Evolutionary conservation across 805 yeast genomes (phyloP).

Genomic region (Pichia pseudocactophila): DNA sequence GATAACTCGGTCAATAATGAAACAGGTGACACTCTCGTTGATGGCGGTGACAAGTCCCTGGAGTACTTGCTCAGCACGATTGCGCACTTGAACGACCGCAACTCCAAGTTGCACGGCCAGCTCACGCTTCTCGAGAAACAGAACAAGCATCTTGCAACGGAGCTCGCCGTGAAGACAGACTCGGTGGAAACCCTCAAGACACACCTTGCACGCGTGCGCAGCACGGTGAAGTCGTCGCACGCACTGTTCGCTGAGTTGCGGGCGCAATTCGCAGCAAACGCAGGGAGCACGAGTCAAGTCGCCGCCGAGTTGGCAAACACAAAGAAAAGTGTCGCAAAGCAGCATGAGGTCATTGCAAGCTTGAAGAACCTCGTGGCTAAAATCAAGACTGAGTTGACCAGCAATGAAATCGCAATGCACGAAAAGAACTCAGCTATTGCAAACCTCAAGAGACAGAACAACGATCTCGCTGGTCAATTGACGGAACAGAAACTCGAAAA

Average conservation of each 20-base stretch:
- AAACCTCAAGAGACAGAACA: slow-evolving; percentile 28
- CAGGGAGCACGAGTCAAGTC: slow-evolving; percentile 2
- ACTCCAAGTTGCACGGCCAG: slow-evolving; percentile 8
- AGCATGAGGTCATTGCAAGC: slow-evolving; percentile 8
- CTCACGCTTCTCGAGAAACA: slow-evolving; percentile 7
- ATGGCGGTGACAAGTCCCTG: slow-evolving; percentile 11
- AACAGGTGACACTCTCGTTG: neutral
- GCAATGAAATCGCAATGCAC: slow-evolving; percentile 6
- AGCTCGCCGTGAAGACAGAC: slow-evolving; percentile 5
- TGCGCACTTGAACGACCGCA: slow-evolving; percentile 9
- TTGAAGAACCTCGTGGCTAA: slow-evolving; percentile 12
- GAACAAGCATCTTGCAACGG: slow-evolving; percentile 5
- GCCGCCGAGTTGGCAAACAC: slow-evolving; percentile 10
- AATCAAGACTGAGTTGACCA: slow-evolving; percentile 12
- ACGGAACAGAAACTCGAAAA: slow-evolving; percentile 39
- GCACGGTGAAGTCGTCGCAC: too few species aligned
- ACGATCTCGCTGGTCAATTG: slow-evolving; percentile 37
- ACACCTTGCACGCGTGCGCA: too few species aligned
- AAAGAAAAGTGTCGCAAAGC: slow-evolving; percentile 4
- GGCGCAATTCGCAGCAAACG: slow-evolving; percentile 1
- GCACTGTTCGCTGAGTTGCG: slow-evolving; percentile 6
- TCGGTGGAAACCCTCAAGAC: slow-evolving; percentile 8
- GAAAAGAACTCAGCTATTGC: slow-evolving; percentile 22
- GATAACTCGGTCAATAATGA: neutral
- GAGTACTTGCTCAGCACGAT: slow-evolving; percentile 17